Conservation (phyloP, 768 basidiomycete species). For the Xerocomellus chrysenteron region DNA sequence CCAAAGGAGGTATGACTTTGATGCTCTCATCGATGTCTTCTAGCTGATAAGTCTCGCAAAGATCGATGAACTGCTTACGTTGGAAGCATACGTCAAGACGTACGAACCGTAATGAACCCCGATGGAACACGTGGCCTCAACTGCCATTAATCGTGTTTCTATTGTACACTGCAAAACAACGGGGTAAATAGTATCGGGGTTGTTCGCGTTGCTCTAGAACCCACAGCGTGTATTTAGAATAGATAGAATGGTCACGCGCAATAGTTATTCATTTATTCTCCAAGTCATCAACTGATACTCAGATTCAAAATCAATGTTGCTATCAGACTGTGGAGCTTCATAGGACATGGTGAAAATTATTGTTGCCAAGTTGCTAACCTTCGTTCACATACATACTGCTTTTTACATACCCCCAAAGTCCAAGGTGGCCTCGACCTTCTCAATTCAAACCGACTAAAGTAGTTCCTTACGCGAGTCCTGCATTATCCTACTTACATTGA, state of each 20-base stretch:
- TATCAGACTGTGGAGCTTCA: no score
- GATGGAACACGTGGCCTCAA: slow-evolving; percentile 21
- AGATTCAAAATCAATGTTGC: no score
- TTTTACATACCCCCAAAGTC: no score
- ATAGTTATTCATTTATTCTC: not conserved
- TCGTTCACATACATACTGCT: no score
- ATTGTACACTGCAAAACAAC: slow-evolving; percentile 1
- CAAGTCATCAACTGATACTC: no score
- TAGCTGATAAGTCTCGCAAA: slow-evolving; percentile 27
- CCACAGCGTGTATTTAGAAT: slow-evolving; percentile 13
- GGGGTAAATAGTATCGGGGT: not conserved
- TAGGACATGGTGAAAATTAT: no score
- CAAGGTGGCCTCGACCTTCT: no score
- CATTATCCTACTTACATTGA: no score
- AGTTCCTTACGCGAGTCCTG: no score
- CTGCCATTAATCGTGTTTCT: slow-evolving; percentile 12
- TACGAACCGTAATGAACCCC: slow-evolving; percentile 41
- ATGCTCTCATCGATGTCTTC: not conserved
- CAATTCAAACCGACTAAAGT: no score
- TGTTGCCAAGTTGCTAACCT: no score
- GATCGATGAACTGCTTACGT: slow-evolving; percentile 71
- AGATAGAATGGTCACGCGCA: slow-evolving; percentile 1
- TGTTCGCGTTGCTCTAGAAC: not conserved
- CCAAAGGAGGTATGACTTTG: slow-evolving; percentile 63
- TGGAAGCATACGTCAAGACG: slow-evolving; percentile 69